Percentiles rank a stretch among this genome's conserved stretches.
These are phyloP conservation scores for Capsicum rhomboideum DNA, from an alignment of 257 asterid genomes.

Conservation along the genomic window DNA sequence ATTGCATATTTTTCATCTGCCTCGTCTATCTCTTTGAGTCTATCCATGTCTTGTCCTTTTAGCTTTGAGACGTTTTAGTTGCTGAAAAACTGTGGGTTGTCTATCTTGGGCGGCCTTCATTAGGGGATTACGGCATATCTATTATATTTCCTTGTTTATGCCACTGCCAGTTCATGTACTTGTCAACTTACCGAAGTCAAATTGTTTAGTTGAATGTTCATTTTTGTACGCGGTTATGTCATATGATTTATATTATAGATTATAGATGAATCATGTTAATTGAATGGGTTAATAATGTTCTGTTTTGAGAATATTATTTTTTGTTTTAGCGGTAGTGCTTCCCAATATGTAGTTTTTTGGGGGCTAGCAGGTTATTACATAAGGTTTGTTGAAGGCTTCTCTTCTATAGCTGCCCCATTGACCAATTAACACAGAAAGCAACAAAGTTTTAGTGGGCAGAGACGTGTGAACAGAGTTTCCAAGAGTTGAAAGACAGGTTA, in stretches of 20 bases:
- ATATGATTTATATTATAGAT: background rate
- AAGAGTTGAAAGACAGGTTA: too few relatives aligned
- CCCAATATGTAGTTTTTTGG: background rate
- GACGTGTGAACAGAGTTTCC: too few relatives aligned
- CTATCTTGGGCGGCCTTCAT: background rate
- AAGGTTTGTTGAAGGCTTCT: too few relatives aligned
- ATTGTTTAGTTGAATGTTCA: background rate
- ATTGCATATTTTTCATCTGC: background rate
- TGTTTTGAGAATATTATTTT: background rate
- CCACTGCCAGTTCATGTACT: background rate
- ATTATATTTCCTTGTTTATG: background rate
- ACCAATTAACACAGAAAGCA: too few relatives aligned
- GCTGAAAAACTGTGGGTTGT: background rate
- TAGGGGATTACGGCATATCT: background rate
- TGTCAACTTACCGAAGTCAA: background rate
- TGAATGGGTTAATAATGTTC: background rate
- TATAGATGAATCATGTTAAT: background rate
- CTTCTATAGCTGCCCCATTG: too few relatives aligned
- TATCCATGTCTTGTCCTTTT: slow-evolving; percentile 6
- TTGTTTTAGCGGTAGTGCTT: background rate
- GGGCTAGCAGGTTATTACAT: too few relatives aligned
- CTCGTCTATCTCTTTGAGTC: background rate
- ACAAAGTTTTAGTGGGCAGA: too few relatives aligned
- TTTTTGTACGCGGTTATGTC: background rate
- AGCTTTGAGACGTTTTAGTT: background rate